Base-by-base conservation (phyloP, 495 filamentous ascomycete species). In the Podospora australis region DNA sequence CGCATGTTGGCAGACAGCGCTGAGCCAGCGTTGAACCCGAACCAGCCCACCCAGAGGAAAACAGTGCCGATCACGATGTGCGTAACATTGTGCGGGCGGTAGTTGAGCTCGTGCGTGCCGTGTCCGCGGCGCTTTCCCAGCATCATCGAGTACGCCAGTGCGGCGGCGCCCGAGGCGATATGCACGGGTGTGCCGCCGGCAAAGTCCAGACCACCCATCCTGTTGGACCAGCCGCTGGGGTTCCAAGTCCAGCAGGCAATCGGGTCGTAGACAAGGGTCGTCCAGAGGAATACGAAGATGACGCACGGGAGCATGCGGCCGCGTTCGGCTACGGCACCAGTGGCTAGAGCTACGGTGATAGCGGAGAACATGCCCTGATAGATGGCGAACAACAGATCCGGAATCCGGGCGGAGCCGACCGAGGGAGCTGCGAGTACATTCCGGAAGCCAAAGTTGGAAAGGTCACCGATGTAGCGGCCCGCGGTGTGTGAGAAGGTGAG, bases 161-260 rank as follows among this genome's bases (percentile, higher is more conserved):
- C 89, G 16, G 90, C 87, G 23, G 78, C 79, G 17, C 91, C 91
- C 3, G 88, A 95, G 6, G 87, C 74, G 57, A 97, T 95, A 69
- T 97, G 91, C 32, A 97, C 90, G 0, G 91, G 91, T 2, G 88
- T 95, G 53, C 91, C 90, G 58, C 91, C 91, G 38, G 90, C 91
- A 58, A 94, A 97, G 67, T 97, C 91, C 36, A 95, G 75, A 20
- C 87, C 89, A 35, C 90, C 91, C 65, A 90, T 77, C 41, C 77
- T 70, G 62, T 77, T 83, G 16, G 83, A 80, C 91, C 91, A 97
- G 39, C 91, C 91, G 8, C 64, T 58, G 0, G 84, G 59, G 62
- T 96, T 96, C 91, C 91, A 97, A 11, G 90, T 96, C 91, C 91
- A 97, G 77, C 90, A 97, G 22, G 90, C 89, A 61, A 95, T 86